phyloP scores from a whole-genome alignment of 129 eudicot species.

The Flaveria linearis region DNA sequence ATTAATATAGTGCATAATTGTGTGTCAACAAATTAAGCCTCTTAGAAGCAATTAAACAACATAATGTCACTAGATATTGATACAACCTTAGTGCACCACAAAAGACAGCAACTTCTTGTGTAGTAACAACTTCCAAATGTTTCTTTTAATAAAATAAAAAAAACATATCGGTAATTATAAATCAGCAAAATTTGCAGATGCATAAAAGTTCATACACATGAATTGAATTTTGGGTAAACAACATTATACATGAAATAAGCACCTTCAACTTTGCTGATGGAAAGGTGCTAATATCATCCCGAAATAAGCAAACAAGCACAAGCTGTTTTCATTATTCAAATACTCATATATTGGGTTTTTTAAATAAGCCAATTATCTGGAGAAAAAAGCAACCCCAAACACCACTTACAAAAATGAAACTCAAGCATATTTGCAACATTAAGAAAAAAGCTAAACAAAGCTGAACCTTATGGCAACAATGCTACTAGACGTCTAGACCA shows the following conservation, averaged over 20 bases:
- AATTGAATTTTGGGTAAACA: background rate
- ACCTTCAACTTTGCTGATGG: background rate
- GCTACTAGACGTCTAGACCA: background rate
- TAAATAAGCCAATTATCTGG: background rate
- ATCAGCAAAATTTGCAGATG: background rate
- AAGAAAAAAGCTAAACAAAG: background rate
- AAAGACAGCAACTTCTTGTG: background rate
- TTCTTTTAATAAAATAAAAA: background rate
- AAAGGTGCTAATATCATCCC: background rate
- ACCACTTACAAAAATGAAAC: background rate
- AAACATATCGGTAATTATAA: background rate
- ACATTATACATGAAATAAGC: background rate
- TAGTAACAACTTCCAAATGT: background rate
- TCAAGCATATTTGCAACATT: background rate
- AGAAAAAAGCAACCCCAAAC: background rate
- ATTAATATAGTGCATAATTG: background rate
- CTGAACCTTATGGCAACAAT: background rate
- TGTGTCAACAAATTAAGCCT: background rate
- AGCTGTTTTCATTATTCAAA: background rate
- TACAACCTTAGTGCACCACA: background rate
- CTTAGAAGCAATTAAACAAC: background rate
- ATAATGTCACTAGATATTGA: background rate
- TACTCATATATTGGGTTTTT: background rate
- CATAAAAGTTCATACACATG: background rate
- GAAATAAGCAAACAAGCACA: background rate